Conservation (phyloP, 495 filamentous ascomycete species). For the Hypoxylon intermedium region DNA sequence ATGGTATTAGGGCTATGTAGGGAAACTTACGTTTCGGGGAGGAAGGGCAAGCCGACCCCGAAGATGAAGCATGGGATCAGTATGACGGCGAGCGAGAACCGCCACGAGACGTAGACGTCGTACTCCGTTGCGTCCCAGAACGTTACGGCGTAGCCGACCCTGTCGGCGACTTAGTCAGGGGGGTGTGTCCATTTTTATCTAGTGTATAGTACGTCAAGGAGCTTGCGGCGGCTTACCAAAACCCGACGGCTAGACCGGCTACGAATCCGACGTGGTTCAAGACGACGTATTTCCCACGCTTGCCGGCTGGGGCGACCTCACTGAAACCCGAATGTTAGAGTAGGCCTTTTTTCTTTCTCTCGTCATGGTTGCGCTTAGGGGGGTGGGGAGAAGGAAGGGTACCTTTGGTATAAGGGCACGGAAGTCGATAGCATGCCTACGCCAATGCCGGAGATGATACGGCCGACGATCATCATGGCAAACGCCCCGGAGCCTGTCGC, state of each 20-base stretch:
- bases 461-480: slow-evolving; percentile 60
- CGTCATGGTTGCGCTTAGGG: no score
- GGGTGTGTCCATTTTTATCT: no score
- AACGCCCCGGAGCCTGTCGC: slow-evolving; percentile 51
- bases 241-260: slow-evolving; percentile 57
- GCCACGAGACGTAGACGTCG: slow-evolving; percentile 49
- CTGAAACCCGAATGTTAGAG: slow-evolving; percentile 35
- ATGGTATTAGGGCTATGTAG: not conserved
- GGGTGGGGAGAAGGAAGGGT: not conserved
- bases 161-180: slow-evolving; percentile 22
- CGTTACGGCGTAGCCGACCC: slow-evolving; percentile 55
- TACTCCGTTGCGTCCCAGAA: slow-evolving; percentile 48
- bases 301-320: slow-evolving; percentile 60
- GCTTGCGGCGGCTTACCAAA: slow-evolving; percentile 51
- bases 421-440: slow-evolving; percentile 61
- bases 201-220: no score
- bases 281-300: slow-evolving; percentile 62
- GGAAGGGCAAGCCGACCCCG: slow-evolving; percentile 53
- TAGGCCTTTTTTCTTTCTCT: not conserved
- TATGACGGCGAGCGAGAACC: slow-evolving; percentile 53
- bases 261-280: slow-evolving; percentile 66
- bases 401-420: slow-evolving; percentile 66
- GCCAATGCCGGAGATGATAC: slow-evolving; percentile 60
- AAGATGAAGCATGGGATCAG: slow-evolving; percentile 56
- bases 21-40: slow-evolving; percentile 57